These are phyloP conservation scores for Candida coquimbonensis DNA, from an alignment of 805 yeast species.

Conservation along the genomic window DNA sequence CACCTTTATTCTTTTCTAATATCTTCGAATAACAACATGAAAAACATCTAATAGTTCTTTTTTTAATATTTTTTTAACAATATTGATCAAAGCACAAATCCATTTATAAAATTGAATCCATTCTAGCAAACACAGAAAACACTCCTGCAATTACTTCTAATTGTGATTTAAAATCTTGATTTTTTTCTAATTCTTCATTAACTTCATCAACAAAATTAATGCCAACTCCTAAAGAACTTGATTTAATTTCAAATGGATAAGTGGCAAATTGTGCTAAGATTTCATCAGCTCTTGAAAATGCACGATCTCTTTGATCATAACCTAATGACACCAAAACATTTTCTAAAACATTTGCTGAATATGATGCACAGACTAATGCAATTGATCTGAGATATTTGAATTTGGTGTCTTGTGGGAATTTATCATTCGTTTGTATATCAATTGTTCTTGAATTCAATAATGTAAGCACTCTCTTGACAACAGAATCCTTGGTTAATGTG, in stretches of 20 bases:
- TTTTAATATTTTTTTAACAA: background rate
- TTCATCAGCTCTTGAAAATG: constrained; percentile 92
- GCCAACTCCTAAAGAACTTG: constrained; percentile 62
- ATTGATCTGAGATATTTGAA: constrained; percentile 72
- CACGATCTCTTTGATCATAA: constrained; percentile 86
- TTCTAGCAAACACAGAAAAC: constrained; percentile 77
- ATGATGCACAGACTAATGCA: constrained; percentile 78
- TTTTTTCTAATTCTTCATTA: constrained; percentile 36
- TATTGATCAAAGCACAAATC: background rate
- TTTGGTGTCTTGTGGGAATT: constrained; percentile 62
- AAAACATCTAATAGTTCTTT: background rate
- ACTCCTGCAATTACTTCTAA: constrained; percentile 93
- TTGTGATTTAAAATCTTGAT: constrained; percentile 47
- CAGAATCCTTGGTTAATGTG: constrained; percentile 71
- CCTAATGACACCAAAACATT: constrained; percentile 71
- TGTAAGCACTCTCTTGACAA: constrained; percentile 64
- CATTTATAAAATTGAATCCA: constrained; percentile 73
- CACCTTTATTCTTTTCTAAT: background rate
- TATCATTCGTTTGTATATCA: constrained; percentile 47
- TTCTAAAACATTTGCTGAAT: constrained; percentile 94
- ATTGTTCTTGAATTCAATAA: constrained; percentile 69
- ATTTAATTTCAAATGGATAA: constrained; percentile 66
- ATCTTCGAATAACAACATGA: too few relatives aligned
- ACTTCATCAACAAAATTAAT: constrained; percentile 49
- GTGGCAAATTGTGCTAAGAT: constrained; percentile 74